Conservation (phyloP, 1,284 basidiomycete genomes). For the Marasmius fiardii region DNA sequence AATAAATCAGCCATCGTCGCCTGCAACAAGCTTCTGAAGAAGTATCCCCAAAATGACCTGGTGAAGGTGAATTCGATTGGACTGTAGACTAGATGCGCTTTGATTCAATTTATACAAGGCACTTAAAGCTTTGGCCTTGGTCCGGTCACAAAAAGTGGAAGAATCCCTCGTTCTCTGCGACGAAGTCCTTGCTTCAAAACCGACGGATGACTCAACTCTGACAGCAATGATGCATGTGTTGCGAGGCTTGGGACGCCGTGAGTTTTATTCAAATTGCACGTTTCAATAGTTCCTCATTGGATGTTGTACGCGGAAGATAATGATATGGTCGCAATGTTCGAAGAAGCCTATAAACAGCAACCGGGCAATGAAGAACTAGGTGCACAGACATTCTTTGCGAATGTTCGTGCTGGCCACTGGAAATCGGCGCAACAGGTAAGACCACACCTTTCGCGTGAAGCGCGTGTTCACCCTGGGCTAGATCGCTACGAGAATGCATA, state of each 20-base stretch:
- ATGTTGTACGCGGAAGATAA: constrained; percentile 44
- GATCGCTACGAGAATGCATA: constrained; percentile 76
- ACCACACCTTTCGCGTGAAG: constrained; percentile 16
- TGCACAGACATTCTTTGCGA: constrained; percentile 79
- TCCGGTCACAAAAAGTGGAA: constrained; percentile 77
- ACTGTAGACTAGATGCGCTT: constrained; percentile 8
- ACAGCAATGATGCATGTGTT: constrained; percentile 81
- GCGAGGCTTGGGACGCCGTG: constrained; percentile 71
- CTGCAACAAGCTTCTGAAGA: constrained; percentile 84
- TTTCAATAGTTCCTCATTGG: not conserved
- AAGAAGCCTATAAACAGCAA: constrained; percentile 74
- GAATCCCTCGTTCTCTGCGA: constrained; percentile 78
- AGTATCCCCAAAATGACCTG: constrained; percentile 69
- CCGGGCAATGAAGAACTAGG: constrained; percentile 80
- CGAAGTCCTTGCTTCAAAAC: constrained; percentile 68
- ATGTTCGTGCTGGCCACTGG: constrained; percentile 74
- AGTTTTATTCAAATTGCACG: constrained; percentile 24
- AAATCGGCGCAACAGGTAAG: constrained; percentile 74
- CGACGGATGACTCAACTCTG: constrained; percentile 67
- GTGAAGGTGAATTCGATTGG: constrained; percentile 51
- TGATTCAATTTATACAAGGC: constrained; percentile 41
- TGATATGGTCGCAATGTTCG: constrained; percentile 77
- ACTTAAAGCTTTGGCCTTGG: constrained; percentile 80
- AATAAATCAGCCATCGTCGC: constrained; percentile 79
- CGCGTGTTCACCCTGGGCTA: constrained; percentile 23